Evolutionary conservation across 441 rosid genomes (phyloP), one percentile per base, ranked within the genome.

Genomic region (Manihot esculenta): DNA sequence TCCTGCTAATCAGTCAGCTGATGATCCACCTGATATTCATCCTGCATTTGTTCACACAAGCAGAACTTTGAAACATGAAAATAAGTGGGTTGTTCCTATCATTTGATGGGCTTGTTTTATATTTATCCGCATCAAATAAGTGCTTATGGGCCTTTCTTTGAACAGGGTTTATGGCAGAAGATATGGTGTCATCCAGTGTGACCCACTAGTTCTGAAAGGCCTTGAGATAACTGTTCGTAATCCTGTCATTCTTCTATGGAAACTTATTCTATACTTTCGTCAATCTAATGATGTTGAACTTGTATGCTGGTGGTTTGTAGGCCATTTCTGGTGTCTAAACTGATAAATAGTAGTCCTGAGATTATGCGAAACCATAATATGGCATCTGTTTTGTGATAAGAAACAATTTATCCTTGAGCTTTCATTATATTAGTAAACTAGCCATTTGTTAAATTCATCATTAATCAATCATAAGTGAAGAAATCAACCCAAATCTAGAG

Each of bases 121-220:
- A 47, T 50, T 69, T 68, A n/a, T n/a, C n/a, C n/a, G n/a, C n/a
- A n/a, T n/a, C n/a, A 59, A 45, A 57, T 55, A 23, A 14, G 66
- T 50, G 12, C 18, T 63, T 23, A 74, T 75, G 41, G 41, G 58
- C 50, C 70, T 75, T 74, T 74, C 54, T 64, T 80, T 74, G 67
- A 82, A 65, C 89, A 93, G 99, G 86, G 82, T 82, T 72, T 56
- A 47, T 59, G 74, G 85, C 84, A 84, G 84, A 81, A 91, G 83
- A 80, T 96, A 84, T 61, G 99, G 99, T 79, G 86, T 91, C 60
- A 88, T 96, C 72, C 78, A 86, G 68, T 96, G 99, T 85, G 94
- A 96, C 79, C 96, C 89, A 10, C 83, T 89, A 71, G 88, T 96
- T 66, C 82, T 80, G 57, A 89, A 86, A 81, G 98, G 99, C 75